These are phyloP conservation scores for Backusella liffmaniae DNA, from an alignment of 192 early-diverging fungal genomes.

Conservation along the genomic window DNA sequence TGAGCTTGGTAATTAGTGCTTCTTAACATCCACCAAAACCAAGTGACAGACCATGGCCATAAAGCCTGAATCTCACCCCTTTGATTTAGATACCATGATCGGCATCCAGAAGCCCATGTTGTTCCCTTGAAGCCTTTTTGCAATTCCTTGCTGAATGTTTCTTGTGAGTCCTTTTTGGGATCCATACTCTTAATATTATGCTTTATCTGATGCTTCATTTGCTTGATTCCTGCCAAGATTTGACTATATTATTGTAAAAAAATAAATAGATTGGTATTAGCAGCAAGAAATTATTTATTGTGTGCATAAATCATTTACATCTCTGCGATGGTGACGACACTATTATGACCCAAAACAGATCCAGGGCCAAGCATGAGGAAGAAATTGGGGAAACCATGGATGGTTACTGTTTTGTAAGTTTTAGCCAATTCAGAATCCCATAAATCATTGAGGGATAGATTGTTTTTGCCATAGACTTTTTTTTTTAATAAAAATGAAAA, in stretches of 20 bases:
- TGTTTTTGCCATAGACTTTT: slow-evolving; percentile 24
- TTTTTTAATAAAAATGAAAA: not conserved
- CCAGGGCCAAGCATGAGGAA: slow-evolving; percentile 53
- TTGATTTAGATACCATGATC: slow-evolving; percentile 49
- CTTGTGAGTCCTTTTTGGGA: slow-evolving; percentile 27
- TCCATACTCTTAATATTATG: slow-evolving; percentile 37
- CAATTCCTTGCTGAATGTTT: slow-evolving; percentile 31
- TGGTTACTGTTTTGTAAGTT: slow-evolving; percentile 38
- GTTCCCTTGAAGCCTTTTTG: slow-evolving; percentile 38
- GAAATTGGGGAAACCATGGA: slow-evolving; percentile 52
- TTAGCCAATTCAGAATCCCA: slow-evolving; percentile 20
- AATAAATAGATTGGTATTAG: not conserved
- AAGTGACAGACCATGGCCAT: too few relatives aligned
- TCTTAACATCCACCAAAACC: too few relatives aligned
- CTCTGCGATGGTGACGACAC: slow-evolving; percentile 27
- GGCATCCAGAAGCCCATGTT: slow-evolving; percentile 45
- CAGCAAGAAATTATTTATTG: not conserved
- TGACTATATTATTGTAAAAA: slow-evolving; percentile 18
- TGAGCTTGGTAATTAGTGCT: too few relatives aligned
- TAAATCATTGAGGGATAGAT: not conserved
- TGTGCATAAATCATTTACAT: not conserved
- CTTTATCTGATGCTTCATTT: slow-evolving; percentile 38
- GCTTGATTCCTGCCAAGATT: slow-evolving; percentile 40
- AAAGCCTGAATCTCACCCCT: not conserved
- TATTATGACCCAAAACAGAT: slow-evolving; percentile 49